phyloP scores from a whole-genome alignment of 768 basidiomycete species.

The Leccinellum rugosiceps region DNA sequence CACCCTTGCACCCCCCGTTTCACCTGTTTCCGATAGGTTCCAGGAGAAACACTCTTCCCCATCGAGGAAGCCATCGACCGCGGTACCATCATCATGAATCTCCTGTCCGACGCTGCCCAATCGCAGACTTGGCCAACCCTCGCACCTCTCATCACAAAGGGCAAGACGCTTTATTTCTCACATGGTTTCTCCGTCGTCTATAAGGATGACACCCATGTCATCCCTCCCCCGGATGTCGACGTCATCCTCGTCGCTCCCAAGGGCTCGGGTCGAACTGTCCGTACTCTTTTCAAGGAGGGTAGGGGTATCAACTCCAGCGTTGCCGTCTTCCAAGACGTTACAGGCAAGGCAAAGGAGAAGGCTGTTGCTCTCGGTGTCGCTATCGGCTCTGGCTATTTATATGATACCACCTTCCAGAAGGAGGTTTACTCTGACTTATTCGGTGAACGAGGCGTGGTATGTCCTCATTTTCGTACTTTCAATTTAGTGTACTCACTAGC shows the following conservation, averaged over 20 bases:
- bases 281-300: slow-evolving; percentile 99
- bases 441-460: slow-evolving; percentile 98
- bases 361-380: slow-evolving; percentile 92
- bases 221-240: slow-evolving; percentile 91
- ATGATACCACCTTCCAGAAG: slow-evolving; percentile 99
- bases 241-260: slow-evolving; percentile 99
- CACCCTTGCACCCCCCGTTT: neutral
- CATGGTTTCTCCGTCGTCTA: slow-evolving; percentile 99
- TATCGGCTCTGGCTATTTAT: slow-evolving; percentile 95
- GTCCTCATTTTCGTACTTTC: slow-evolving; percentile 33
- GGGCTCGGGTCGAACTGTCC: slow-evolving; percentile 97
- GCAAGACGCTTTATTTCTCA: slow-evolving; percentile 99
- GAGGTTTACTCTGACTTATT: slow-evolving; percentile 99
- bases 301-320: slow-evolving; percentile 96
- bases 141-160: slow-evolving; percentile 95
- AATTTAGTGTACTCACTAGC: slow-evolving; percentile 2
- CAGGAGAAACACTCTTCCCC: slow-evolving; percentile 95
- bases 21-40: slow-evolving; percentile 50
- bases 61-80: slow-evolving; percentile 96
- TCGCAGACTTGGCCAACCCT: slow-evolving; percentile 89
- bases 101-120: slow-evolving; percentile 99
- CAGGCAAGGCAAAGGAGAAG: slow-evolving; percentile 97
- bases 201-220: slow-evolving; percentile 94
- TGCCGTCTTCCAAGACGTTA: slow-evolving; percentile 96
- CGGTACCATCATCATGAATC: slow-evolving; percentile 99